A percentile compares a stretch with the other conserved stretches of the same genome.
phyloP scores from a whole-genome alignment of 1,284 basidiomycete species.

The Leccinum holopus region DNA sequence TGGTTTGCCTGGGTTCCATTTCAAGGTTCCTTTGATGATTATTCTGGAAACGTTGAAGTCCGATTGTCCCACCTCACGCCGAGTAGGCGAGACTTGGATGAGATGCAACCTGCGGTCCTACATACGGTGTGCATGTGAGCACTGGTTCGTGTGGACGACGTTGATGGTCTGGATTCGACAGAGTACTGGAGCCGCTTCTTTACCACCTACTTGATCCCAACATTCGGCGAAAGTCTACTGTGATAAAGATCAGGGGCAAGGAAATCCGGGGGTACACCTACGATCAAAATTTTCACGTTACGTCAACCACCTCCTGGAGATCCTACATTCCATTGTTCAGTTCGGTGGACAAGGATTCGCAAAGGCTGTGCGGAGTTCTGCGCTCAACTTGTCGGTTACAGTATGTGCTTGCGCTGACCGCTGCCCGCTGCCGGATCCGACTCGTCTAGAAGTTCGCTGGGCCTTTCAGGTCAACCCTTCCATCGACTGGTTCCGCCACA shows the following conservation, averaged over 20 bases:
- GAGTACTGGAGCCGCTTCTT: slow-evolving; percentile 85
- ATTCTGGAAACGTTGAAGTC: slow-evolving; percentile 82
- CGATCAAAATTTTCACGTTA: slow-evolving; percentile 69
- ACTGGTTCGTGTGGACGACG: not conserved
- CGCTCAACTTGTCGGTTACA: no score
- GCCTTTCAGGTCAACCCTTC: no score
- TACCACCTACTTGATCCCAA: slow-evolving; percentile 72
- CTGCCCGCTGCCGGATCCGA: no score
- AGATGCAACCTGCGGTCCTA: slow-evolving; percentile 88
- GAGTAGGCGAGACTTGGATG: slow-evolving; percentile 94
- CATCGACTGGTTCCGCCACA: no score
- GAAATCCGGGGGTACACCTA: slow-evolving; percentile 70
- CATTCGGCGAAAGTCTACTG: slow-evolving; percentile 53
- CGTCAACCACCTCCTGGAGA: slow-evolving; percentile 69
- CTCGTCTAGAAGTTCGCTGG: no score
- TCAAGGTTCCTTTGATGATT: slow-evolving; percentile 84
- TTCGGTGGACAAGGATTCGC: slow-evolving; percentile 89
- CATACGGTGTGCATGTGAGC: slow-evolving; percentile 58
- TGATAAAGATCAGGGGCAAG: slow-evolving; percentile 57
- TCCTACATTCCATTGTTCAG: slow-evolving; percentile 71
- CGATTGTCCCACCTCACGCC: slow-evolving; percentile 68
- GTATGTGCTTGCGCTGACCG: no score
- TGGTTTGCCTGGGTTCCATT: slow-evolving; percentile 73
- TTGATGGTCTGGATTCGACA: slow-evolving; percentile 31
- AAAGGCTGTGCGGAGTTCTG: slow-evolving; percentile 55